These are phyloP conservation scores for Ilyonectria mors-panacis DNA, from an alignment of 2,329 filamentous ascomycete species.

Conservation along the genomic window DNA sequence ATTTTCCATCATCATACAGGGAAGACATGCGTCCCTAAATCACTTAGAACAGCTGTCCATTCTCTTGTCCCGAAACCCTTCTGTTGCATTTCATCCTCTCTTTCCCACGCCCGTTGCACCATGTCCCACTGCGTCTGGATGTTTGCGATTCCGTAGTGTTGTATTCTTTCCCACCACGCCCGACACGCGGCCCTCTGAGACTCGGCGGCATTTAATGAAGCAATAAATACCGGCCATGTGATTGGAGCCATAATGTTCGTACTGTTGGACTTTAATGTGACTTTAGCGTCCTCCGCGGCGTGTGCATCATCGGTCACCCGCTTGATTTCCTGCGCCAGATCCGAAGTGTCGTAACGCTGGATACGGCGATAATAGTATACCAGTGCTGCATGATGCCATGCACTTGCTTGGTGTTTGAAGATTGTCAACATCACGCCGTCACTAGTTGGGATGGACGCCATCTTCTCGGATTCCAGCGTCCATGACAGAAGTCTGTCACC, in stretches of 20 bases:
- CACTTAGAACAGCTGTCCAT: not conserved
- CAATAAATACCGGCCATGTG: slow-evolving; percentile 21
- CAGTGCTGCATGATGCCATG: slow-evolving; percentile 24
- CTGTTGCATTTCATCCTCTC: not conserved
- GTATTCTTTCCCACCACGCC: slow-evolving; percentile 29
- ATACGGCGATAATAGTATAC: slow-evolving; percentile 28
- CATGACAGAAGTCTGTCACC: slow-evolving; percentile 23
- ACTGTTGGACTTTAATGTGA: not conserved
- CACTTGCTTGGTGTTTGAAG: slow-evolving; percentile 19
- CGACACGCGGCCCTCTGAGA: slow-evolving; percentile 12
- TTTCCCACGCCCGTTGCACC: slow-evolving; percentile 20
- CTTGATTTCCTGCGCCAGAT: slow-evolving; percentile 3
- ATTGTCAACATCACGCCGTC: slow-evolving; percentile 12
- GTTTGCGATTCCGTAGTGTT: slow-evolving; percentile 25
- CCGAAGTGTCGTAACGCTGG: not conserved
- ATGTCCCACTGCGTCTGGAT: slow-evolving; percentile 26
- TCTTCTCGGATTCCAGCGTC: slow-evolving; percentile 14
- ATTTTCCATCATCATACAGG: not conserved
- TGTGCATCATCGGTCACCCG: slow-evolving; percentile 11
- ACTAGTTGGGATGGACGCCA: slow-evolving; percentile 2
- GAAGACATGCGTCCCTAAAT: not conserved
- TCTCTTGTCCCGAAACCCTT: not conserved
- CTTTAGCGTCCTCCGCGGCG: slow-evolving; percentile 15
- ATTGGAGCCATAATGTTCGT: slow-evolving; percentile 21
- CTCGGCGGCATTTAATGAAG: not conserved